Evolutionary conservation across 73 alveolate genomes (phyloP), one percentile per base, ranked within the genome.

Genomic region (Loxodes magnus): DNA sequence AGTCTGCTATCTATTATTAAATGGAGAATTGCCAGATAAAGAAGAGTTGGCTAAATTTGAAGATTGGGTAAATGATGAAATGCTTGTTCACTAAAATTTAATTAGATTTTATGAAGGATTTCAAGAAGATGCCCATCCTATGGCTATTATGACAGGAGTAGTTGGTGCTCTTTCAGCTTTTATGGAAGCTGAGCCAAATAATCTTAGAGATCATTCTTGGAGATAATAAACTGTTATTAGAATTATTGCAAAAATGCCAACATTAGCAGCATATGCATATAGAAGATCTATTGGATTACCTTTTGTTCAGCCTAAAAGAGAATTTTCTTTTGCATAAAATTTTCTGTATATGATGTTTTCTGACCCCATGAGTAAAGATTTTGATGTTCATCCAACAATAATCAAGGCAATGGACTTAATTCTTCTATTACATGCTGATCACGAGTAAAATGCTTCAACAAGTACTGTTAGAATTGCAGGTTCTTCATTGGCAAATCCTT

Each of bases 401-500:
- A 77, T 79, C 15, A 84, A 74, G 34, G 93, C 96, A 14, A 57
- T 84, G 0, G 96, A 84, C 27, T 69, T 64, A 27, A 78, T 84
- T 15, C 54, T 84, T 31, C 64, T 79, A 29, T 61, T 84, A 7
- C 96, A 84, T 69, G 96, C 93, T 27, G 93, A 80, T 38, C 94
- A 91, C 57, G 98, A 91, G 63, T 87, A 91, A 67, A 87, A 87
- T 39, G 98, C 98, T 6, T 87, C 97, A 10, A 87, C 98, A 24
- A 81, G 96, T 17, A 91, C 98, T 1, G 98, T 91, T 2, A 84
- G 98, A 64, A 79, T 87, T 19, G 96, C 98, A 2, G 98, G 97
- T 4, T 76, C 94, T 22, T 86, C 96, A 0, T 63, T 44, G 16
- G 98, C 98, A 12, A 91, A 91, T 62, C 98, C 98, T 22, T 87